Evolutionary conservation across 495 filamentous ascomycete genomes (phyloP).

Genomic region (Penicillium lagena): DNA sequence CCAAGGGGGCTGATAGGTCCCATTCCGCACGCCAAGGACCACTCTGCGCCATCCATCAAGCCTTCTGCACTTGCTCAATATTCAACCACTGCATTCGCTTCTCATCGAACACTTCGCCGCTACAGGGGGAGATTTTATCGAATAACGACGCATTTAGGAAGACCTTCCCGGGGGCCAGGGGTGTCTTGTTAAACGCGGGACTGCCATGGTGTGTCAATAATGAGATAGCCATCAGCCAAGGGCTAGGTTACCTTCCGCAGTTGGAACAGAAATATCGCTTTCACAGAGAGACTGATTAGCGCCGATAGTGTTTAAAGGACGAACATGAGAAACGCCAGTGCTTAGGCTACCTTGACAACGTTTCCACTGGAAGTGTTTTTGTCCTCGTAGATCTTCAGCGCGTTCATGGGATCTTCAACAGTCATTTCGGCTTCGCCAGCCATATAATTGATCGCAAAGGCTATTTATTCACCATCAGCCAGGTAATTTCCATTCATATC

Average conservation of each 20-base stretch:
- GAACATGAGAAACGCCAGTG: too few relatives aligned
- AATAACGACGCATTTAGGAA: slow-evolving; percentile 24
- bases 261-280: slow-evolving; percentile 23
- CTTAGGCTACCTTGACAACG: slow-evolving; percentile 6
- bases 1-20: too few relatives aligned
- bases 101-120: slow-evolving; percentile 10
- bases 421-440: slow-evolving; percentile 8
- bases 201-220: background rate
- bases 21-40: background rate
- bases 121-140: slow-evolving; percentile 9
- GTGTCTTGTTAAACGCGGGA: slow-evolving; percentile 10
- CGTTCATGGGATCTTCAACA: slow-evolving; percentile 10
- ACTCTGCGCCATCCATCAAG: background rate
- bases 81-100: slow-evolving; percentile 6
- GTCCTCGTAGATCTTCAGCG: slow-evolving; percentile 12
- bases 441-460: slow-evolving; percentile 22
- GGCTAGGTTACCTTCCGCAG: slow-evolving; percentile 20
- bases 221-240: too few relatives aligned
- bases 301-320: too few relatives aligned
- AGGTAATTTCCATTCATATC: background rate
- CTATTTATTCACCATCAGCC: slow-evolving; percentile 1
- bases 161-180: slow-evolving; percentile 11
- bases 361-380: slow-evolving; percentile 11
- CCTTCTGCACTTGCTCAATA: background rate
- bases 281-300: too few relatives aligned